A percentile compares a stretch with the other conserved stretches of the same genome.
These are phyloP conservation scores for Withania somnifera DNA, from an alignment of 305 asterid genomes.

Conservation along the genomic window DNA sequence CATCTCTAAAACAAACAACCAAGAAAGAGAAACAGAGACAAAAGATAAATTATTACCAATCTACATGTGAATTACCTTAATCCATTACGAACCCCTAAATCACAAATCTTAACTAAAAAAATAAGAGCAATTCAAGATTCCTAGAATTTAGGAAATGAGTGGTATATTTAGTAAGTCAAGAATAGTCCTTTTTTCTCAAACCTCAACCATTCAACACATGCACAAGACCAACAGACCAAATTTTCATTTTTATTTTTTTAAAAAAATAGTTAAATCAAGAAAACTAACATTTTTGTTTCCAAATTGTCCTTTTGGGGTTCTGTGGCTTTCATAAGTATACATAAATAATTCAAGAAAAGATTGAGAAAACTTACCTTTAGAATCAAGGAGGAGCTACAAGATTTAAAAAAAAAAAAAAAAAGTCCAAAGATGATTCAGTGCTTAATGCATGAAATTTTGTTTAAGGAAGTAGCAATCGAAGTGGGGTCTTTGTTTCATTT, in stretches of 20 bases:
- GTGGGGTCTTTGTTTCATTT: background rate
- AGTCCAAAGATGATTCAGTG: background rate
- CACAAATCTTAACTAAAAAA: background rate
- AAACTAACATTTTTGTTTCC: background rate
- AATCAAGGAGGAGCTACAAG: background rate
- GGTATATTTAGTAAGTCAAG: background rate
- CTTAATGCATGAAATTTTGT: background rate
- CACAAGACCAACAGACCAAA: background rate
- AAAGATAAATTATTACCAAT: background rate
- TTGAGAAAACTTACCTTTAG: background rate
- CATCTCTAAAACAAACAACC: slow-evolving; percentile 1
- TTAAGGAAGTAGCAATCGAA: background rate
- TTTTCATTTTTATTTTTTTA: background rate
- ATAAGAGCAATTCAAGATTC: background rate
- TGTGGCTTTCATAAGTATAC: background rate
- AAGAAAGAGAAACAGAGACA: background rate
- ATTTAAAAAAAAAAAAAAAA: background rate
- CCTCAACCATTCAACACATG: background rate
- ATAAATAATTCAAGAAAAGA: background rate
- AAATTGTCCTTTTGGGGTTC: background rate
- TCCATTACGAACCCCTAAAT: background rate
- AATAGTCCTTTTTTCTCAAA: slow-evolving; percentile 2
- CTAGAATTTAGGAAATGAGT: slow-evolving; percentile 5
- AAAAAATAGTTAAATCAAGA: background rate
- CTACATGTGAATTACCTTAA: background rate